Evolutionary conservation across 768 basidiomycete genomes (phyloP), one percentile per base, ranked within the genome.

Genomic region (Pleurotus eryngii): DNA sequence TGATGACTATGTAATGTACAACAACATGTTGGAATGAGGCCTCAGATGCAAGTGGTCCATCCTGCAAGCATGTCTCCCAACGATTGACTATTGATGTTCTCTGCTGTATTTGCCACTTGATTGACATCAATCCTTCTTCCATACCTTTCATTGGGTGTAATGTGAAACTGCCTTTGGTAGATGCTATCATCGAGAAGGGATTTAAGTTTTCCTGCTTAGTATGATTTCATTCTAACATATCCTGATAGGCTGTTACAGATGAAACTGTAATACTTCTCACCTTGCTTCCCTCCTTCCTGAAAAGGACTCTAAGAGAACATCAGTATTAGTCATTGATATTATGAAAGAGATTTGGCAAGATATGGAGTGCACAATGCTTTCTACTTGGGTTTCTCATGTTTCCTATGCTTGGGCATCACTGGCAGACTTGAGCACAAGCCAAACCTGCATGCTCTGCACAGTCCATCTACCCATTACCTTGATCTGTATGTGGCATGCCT

Each of bases 331-430:
- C 1, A 61, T 63, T 30, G 63, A 68, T 51, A 55, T 73, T 12
- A 67, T 74, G 67, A 49, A 55, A 7, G 60, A 51, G 0, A 46
- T 73, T 6, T 70, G 70, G 64, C 27, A n/a, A 4, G 70, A 73
- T 60, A 74, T 73, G 68, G 35, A 37, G 5, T 54, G 35, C 4
- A 72, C 69, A 0, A 47, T 46, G 20, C 61, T 72, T 2, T 74
- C 72, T 0, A 62, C 61, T 0, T 75, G 74, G 72, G 59, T 75
- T 3, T 61, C 57, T 0, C 55, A 55, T 4, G 70, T 67, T 0
- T 74, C 75, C 2, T 50, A n/a, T 1, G 64, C 71, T 42, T 70
- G 72, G 67, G 72, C 72, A 0, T 26, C 17, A 6, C 70, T 68
- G 1, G 42, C 66, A 0, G 26, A 59, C 1, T 64, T 76, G 4